phyloP scores from a whole-genome alignment of 306 rosid genomes.

The Trichosanthes truncata region DNA sequence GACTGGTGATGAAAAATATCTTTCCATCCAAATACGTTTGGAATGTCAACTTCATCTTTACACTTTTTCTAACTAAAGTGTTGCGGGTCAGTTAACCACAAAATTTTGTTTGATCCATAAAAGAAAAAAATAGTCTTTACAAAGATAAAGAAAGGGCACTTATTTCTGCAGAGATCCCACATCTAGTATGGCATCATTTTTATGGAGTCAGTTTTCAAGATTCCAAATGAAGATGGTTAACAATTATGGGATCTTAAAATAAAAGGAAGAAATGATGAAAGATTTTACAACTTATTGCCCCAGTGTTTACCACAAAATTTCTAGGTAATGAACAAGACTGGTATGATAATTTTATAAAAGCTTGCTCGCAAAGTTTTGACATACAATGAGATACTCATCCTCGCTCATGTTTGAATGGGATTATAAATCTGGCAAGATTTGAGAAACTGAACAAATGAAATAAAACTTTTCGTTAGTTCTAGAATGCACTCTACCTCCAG shows the following conservation, averaged over 20 bases:
- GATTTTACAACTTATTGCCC: neutral
- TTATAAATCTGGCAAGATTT: neutral
- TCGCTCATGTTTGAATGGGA: neutral
- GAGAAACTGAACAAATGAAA: neutral
- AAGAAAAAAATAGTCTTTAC: neutral
- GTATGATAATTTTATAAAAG: neutral
- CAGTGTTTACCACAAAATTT: neutral
- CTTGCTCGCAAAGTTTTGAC: neutral
- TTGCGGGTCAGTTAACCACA: neutral
- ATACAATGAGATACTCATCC: neutral
- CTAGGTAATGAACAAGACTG: neutral
- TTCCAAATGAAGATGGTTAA: neutral
- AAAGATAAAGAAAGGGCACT: neutral
- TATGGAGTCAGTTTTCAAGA: neutral
- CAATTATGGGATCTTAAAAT: neutral
- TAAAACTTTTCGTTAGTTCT: neutral
- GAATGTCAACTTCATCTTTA: neutral
- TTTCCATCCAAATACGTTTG: neutral
- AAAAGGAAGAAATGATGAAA: neutral
- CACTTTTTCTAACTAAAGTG: neutral
- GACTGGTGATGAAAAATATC: neutral
- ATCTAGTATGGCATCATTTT: neutral
- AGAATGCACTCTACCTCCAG: slow-evolving; percentile 38
- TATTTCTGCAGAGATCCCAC: neutral
- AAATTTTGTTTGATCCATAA: neutral